phyloP scores from a whole-genome alignment of 345 rosid genomes.

The Aegle marmelos region DNA sequence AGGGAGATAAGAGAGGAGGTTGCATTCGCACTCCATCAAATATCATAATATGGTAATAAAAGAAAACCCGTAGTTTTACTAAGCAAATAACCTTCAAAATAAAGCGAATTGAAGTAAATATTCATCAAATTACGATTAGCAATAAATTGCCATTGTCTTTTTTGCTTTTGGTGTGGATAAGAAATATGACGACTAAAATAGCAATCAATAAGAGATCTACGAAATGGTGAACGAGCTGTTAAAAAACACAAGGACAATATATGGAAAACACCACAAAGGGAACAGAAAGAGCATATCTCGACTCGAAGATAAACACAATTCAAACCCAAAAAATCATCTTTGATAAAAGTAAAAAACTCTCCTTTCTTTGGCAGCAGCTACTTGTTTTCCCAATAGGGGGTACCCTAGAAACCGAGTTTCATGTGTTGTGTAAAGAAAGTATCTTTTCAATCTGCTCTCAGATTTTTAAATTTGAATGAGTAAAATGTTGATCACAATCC shows the following conservation, averaged over 20 bases:
- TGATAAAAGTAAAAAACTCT: background rate
- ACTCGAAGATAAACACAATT: background rate
- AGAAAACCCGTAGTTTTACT: background rate
- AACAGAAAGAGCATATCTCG: background rate
- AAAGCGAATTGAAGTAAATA: background rate
- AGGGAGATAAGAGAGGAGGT: background rate
- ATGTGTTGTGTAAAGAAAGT: background rate
- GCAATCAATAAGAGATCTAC: background rate
- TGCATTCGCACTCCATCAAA: background rate
- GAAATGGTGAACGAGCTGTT: background rate
- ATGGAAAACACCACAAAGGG: background rate
- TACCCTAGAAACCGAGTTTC: background rate
- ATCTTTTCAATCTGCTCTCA: background rate
- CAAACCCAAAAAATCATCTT: background rate
- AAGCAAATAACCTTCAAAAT: background rate
- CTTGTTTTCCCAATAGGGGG: background rate
- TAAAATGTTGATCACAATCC: background rate
- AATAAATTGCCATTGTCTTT: background rate
- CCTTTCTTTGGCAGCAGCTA: background rate
- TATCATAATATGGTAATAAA: background rate
- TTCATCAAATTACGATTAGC: background rate
- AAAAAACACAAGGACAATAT: background rate
- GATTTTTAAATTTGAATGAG: background rate
- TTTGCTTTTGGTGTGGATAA: too few species aligned
- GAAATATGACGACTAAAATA: background rate